Conservation (phyloP, 176 grass and related monocot genomes). For the Secale cereale region DNA sequence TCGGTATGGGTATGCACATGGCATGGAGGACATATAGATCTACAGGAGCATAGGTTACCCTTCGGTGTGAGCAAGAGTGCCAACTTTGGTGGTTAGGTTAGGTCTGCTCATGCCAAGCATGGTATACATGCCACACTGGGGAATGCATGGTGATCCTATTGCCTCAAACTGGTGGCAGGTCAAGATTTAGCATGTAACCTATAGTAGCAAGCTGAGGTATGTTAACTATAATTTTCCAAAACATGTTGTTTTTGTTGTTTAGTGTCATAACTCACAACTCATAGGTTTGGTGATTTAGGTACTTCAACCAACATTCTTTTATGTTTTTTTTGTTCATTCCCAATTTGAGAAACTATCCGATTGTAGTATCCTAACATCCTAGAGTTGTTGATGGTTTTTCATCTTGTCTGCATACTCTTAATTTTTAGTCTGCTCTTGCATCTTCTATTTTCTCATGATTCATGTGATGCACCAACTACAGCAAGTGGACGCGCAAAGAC, state of each 20-base stretch:
- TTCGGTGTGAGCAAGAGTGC: not conserved
- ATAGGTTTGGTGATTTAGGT: not conserved
- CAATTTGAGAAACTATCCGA: not conserved
- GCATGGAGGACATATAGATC: not conserved
- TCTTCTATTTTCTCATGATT: constrained; percentile 19
- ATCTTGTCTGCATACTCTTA: not conserved
- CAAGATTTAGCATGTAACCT: not conserved
- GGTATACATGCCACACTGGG: not conserved
- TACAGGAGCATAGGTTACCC: not conserved
- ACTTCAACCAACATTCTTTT: not conserved
- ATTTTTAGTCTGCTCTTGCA: not conserved
- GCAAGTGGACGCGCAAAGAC: not conserved
- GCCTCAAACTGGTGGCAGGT: not conserved
- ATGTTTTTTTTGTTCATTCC: not conserved
- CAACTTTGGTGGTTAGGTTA: not conserved
- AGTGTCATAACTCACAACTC: not conserved
- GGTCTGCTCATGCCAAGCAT: constrained; percentile 1
- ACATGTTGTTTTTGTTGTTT: not conserved
- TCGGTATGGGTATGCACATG: not conserved
- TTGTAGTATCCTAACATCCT: not conserved
- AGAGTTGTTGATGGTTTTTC: not conserved
- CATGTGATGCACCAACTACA: constrained; percentile 26
- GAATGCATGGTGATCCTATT: not conserved
- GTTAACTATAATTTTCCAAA: not conserved
- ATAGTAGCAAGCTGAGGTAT: not conserved